Evolutionary conservation across 23 red algal species (phyloP).

Genomic region (Gracilaria domingensis): DNA sequence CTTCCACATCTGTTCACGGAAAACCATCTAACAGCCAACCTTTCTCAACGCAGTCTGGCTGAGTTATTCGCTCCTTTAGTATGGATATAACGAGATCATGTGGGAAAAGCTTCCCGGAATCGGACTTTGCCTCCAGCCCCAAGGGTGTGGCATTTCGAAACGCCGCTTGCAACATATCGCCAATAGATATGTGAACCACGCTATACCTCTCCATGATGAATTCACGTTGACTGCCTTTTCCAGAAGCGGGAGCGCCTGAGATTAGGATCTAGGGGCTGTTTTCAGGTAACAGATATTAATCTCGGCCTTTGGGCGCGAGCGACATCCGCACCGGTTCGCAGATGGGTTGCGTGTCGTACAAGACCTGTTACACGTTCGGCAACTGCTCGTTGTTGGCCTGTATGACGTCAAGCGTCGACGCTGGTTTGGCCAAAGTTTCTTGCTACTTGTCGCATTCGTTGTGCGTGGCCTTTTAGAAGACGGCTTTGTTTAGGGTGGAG

Average conservation of each 20-base stretch:
- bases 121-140: constrained; percentile 79
- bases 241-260: constrained; percentile 94
- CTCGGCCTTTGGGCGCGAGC: background rate
- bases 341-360: constrained; percentile 17
- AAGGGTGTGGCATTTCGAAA: constrained; percentile 69
- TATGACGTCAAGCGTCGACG: too few relatives aligned
- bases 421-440: background rate
- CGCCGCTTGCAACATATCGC: constrained; percentile 96
- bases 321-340: constrained; percentile 21
- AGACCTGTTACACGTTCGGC: constrained; percentile 19
- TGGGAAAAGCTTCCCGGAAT: constrained; percentile 86
- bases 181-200: constrained; percentile 95
- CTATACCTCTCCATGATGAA: constrained; percentile 77
- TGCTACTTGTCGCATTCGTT: background rate
- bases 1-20: constrained; percentile 88
- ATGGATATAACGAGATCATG: constrained; percentile 97
- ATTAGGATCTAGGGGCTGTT: constrained; percentile 79
- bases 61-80: constrained; percentile 79
- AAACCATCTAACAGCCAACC: constrained; percentile 99
- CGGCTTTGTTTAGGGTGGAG: background rate
- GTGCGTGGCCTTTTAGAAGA: background rate
- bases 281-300: constrained; percentile 8
- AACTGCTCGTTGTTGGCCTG: background rate
- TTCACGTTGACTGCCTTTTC: constrained; percentile 96
- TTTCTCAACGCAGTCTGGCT: constrained; percentile 66